Evolutionary conservation across 2,329 filamentous ascomycete genomes (phyloP).

Genomic region (Aureobasidium sp.): DNA sequence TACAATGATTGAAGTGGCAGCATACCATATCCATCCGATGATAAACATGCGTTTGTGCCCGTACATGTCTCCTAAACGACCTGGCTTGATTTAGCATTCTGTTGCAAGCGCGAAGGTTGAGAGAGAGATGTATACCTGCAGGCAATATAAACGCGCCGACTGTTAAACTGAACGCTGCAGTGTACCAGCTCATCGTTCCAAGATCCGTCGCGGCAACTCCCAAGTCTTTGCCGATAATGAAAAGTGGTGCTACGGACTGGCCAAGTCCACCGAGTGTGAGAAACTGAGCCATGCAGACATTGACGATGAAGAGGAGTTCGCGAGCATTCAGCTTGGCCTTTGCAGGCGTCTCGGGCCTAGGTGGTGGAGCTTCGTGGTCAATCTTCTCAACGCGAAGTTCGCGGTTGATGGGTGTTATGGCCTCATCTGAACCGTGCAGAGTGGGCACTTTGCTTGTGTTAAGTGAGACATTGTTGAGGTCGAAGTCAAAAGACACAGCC

Average conservation of each 20-base stretch:
- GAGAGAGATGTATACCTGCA: constrained; percentile 19
- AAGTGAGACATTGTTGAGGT: not conserved
- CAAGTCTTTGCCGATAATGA: constrained; percentile 38
- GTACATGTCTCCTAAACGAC: constrained; percentile 35
- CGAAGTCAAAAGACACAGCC: constrained; percentile 6
- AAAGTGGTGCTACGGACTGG: constrained; percentile 30
- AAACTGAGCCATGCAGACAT: constrained; percentile 14
- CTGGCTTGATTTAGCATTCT: not conserved
- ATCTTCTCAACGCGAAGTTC: not conserved
- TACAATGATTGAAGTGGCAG: constrained; percentile 30
- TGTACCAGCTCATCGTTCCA: constrained; percentile 35
- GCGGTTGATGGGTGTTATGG: not conserved
- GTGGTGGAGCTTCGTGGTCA: not conserved
- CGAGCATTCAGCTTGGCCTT: not conserved
- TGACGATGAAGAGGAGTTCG: constrained; percentile 12
- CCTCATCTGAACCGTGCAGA: not conserved
- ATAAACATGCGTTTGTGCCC: constrained; percentile 34
- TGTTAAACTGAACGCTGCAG: constrained; percentile 34
- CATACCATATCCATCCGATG: constrained; percentile 32
- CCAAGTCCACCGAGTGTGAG: constrained; percentile 13
- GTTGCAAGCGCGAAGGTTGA: not conserved
- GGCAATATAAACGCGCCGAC: constrained; percentile 39
- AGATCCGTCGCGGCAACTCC: constrained; percentile 29
- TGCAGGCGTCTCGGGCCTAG: not conserved
- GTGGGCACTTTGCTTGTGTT: not conserved